Evolutionary conservation across 2,329 filamentous ascomycete species (phyloP), one percentile per base, ranked within the genome.

Genomic region (Xylaria digitata): DNA sequence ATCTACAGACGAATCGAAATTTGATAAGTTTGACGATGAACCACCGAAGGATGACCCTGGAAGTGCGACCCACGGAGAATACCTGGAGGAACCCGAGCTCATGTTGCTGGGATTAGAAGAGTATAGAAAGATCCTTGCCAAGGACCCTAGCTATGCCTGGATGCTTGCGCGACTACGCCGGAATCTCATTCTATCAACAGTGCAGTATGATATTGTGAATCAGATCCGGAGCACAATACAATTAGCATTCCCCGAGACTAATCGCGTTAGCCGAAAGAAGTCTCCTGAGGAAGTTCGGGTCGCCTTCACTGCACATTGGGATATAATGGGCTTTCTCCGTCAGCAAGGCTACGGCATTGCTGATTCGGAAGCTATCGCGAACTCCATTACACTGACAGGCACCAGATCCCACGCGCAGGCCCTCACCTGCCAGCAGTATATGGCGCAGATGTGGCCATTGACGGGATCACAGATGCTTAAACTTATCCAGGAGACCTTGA

Each of bases 331-430:
- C 13, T 66, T 66, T 54, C 34, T 69, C 42, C 23, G 23, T 4
- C 32, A 49, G 21, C 60, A 68, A 48, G 34, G 46, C 19, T 66
- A 66, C n/a, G 45, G 42, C 7, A 53, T 48, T 6, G 43, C 48
- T 8, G 19, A 52, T 23, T 42, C 34, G 9, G 55, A 63, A 32
- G 66, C 59, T 3, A 13, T 69, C 13, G 49, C 34, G 6, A 57
- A 63, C 17, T 43, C 43, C 23, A 62, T 69, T 49, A 69, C 66
- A 21, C 32, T 69, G 1, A 69, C 63, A 23, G 67, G 63, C 6
- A 46, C 60, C 23, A 13, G 23, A 13, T 53, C 50, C 42, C n/a
- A 69, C 32, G 60, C 55, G 13, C 67, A 69, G 37, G 63, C 67
- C 48, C 52, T 66, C 1, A 66, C 49, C 21, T 69, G 67, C 34